Evolutionary conservation across 371 early-diverging fungal genomes (phyloP), one percentile per base, ranked within the genome.

Genomic region (Mucor mucedo): DNA sequence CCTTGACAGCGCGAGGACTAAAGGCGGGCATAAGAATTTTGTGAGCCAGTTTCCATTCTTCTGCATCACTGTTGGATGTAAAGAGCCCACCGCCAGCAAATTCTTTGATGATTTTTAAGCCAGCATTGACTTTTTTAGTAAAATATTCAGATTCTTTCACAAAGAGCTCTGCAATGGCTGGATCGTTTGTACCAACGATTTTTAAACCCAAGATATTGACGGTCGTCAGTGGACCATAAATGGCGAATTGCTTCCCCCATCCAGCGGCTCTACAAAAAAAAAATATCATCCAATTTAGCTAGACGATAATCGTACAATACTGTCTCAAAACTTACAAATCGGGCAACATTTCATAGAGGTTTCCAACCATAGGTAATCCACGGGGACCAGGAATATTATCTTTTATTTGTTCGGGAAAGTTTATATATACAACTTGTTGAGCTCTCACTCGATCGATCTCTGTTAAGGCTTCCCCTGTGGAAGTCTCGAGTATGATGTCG

Each of bases 1-100:
- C 73, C 73, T 73, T 73, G n/a, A 72, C 63, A 27, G 76, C 76
- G 32, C 76, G 55, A 41, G 76, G 68, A 56, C 72, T 71, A 45
- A 84, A 84, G 5, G 83, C 82, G 9, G 85, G 85, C 70, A 83
- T 81, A n/a, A 84, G 47, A 21, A 84, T 54, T 63, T 80, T 82
- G 56, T 84, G 85, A 5, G 78, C 85, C 7, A 80, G 66, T 45
- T 68, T 62, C 85, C 85, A 84, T 35, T 83, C 73, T 28, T 72
- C 69, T 21, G 76, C 77, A 49, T 71, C 71, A 28, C 73, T 73
- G 49, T 78, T 71, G 3, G 76, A 66, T 8, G 85, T 84, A 47
- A 84, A 80, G 7, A 80, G 49, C 4, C 78, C 78, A 54, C 71
- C 67, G 29, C 82, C 81, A 52, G 52, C 78, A 29, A 80, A 58